phyloP scores from a whole-genome alignment of 192 early-diverging fungal genomes.

The Coemansia javaensis region DNA sequence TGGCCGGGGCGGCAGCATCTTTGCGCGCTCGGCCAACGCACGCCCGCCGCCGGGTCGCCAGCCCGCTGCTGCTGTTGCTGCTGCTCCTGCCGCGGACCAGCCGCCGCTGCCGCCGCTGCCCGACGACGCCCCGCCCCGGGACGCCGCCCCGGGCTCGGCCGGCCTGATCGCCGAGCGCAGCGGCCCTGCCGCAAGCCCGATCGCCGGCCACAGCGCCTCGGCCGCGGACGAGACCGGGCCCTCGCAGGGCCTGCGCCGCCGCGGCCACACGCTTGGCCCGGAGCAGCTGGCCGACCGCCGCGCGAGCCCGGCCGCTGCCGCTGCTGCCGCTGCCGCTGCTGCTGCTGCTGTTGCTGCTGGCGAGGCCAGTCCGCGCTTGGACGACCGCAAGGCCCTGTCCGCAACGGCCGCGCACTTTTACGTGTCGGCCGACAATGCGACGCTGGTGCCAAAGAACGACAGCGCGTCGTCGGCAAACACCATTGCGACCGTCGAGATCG shows the following conservation, averaged over 20 bases:
- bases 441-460: conserved; percentile 23
- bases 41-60: conserved; percentile 12
- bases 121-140: neutral
- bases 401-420: conserved; percentile 27
- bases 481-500: conserved; percentile 22
- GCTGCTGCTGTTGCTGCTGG: neutral
- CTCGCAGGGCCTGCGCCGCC: conserved; percentile 14
- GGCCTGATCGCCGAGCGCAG: conserved; percentile 23
- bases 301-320: conserved; percentile 1
- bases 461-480: conserved; percentile 23
- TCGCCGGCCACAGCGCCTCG: conserved; percentile 11
- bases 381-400: conserved; percentile 2
- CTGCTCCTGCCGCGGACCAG: too few species aligned
- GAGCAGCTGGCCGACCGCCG: conserved; percentile 15
- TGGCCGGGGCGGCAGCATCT: conserved; percentile 19
- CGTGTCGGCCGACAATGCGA: conserved; percentile 17
- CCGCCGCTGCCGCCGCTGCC: neutral
- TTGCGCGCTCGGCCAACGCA: conserved; percentile 20
- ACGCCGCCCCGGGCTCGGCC: conserved; percentile 20
- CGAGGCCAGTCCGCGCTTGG: neutral
- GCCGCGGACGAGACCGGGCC: conserved; percentile 1
- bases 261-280: conserved; percentile 37
- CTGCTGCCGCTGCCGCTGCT: neutral
- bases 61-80: too few species aligned
- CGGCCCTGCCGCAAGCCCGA: conserved; percentile 23